Conservation (phyloP, 2,329 filamentous ascomycete genomes). For the Albifimbria verrucaria region DNA sequence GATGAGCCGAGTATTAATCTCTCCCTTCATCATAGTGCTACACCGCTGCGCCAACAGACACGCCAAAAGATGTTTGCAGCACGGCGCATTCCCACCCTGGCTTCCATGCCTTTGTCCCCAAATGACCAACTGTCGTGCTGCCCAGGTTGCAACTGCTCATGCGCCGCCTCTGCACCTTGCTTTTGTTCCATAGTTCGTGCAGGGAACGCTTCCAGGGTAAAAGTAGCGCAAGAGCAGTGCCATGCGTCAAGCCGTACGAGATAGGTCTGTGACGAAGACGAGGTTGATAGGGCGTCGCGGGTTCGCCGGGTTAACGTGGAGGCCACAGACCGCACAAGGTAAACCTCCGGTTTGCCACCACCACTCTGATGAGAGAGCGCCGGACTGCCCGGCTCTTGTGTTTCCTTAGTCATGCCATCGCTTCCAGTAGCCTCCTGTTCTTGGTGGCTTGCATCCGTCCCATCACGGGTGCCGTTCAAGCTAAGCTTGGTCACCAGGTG, state of each 20-base stretch:
- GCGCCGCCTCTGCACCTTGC: neutral
- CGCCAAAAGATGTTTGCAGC: slow-evolving; percentile 87
- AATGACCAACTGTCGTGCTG: slow-evolving; percentile 33
- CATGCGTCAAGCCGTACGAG: slow-evolving; percentile 71
- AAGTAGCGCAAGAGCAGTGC: slow-evolving; percentile 88
- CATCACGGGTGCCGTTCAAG: neutral
- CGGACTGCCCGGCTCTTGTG: too few relatives aligned
- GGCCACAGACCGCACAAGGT: slow-evolving; percentile 62
- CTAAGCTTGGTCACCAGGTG: slow-evolving; percentile 60
- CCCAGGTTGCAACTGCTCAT: neutral
- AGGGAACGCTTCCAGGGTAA: slow-evolving; percentile 69
- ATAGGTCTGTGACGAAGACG: slow-evolving; percentile 43
- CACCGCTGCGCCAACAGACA: slow-evolving; percentile 73
- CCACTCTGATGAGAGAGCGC: neutral
- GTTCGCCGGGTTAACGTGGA: slow-evolving; percentile 24
- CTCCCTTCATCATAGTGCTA: slow-evolving; percentile 49
- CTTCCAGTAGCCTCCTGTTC: too few relatives aligned
- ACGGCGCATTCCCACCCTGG: slow-evolving; percentile 38
- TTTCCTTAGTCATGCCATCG: too few relatives aligned
- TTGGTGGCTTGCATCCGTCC: too few relatives aligned
- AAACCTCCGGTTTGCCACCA: slow-evolving; percentile 32
- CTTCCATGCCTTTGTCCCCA: slow-evolving; percentile 47
- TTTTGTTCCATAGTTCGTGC: slow-evolving; percentile 3
- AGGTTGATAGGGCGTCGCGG: slow-evolving; percentile 8
- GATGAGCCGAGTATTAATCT: slow-evolving; percentile 53